phyloP scores from a whole-genome alignment of 1,139 yeast genomes.

The Suhomyces maxii region DNA sequence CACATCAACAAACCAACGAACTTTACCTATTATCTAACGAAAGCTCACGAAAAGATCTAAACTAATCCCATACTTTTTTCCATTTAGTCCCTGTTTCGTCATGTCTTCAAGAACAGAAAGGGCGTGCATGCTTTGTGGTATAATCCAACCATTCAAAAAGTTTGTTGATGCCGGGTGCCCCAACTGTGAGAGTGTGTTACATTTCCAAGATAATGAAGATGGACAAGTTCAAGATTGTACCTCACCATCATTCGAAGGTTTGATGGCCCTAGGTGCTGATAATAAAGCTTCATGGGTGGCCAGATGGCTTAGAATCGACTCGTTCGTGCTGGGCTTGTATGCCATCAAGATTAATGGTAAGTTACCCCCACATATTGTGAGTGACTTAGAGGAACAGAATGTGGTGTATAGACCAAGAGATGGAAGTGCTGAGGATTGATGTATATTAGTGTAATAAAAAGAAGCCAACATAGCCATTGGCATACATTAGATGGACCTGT shows the following conservation, averaged over 20 bases:
- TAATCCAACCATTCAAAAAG: constrained; percentile 73
- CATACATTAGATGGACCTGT: neutral
- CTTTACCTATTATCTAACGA: too few relatives aligned
- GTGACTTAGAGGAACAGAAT: constrained; percentile 69
- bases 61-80: neutral
- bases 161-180: constrained; percentile 91
- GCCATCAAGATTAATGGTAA: constrained; percentile 94
- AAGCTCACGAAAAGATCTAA: too few relatives aligned
- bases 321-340: constrained; percentile 85
- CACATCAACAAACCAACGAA: too few relatives aligned
- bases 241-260: constrained; percentile 94
- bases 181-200: constrained; percentile 88
- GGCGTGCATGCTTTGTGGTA: constrained; percentile 97
- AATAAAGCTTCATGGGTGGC: constrained; percentile 91
- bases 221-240: constrained; percentile 88
- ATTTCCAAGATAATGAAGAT: constrained; percentile 78
- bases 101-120: constrained; percentile 75
- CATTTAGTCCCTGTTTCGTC: constrained; percentile 1
- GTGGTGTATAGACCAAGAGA: constrained; percentile 92
- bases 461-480: neutral
- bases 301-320: constrained; percentile 90
- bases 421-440: constrained; percentile 83
- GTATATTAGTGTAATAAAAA: neutral
- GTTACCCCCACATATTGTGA: constrained; percentile 81
- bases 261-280: constrained; percentile 87